Conservation (phyloP, 75 land plant genomes). For the Picea glauca region DNA sequence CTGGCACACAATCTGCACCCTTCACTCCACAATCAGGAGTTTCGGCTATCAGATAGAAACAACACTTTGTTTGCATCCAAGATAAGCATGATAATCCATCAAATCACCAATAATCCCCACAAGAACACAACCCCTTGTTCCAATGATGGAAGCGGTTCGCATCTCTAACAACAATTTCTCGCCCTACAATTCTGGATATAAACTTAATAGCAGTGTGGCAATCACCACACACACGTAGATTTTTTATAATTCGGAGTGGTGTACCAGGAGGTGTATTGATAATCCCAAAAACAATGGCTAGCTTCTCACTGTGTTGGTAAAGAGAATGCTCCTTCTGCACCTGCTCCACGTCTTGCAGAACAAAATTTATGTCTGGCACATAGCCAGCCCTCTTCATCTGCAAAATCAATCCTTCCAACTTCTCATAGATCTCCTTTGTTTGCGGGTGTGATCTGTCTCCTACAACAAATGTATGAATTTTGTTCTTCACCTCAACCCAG, state of each 20-base stretch:
- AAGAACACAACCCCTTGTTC: slow-evolving; percentile 23
- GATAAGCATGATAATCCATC: background rate
- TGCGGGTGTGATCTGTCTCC: slow-evolving; percentile 34
- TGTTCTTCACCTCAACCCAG: slow-evolving; percentile 21
- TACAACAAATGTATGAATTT: slow-evolving; percentile 52
- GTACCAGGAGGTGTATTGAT: slow-evolving; percentile 24
- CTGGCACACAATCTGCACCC: no score
- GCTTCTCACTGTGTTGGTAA: slow-evolving; percentile 24
- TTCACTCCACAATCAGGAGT: no score
- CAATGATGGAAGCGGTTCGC: slow-evolving; percentile 22
- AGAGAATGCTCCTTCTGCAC: slow-evolving; percentile 9
- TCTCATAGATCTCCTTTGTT: slow-evolving; percentile 8
- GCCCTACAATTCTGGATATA: slow-evolving; percentile 8
- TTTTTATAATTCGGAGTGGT: slow-evolving; percentile 19
- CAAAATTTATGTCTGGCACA: slow-evolving; percentile 14
- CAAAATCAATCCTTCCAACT: slow-evolving; percentile 11
- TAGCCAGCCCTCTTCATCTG: slow-evolving; percentile 16
- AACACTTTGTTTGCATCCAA: no score
- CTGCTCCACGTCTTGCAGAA: slow-evolving; percentile 11
- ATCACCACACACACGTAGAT: slow-evolving; percentile 20
- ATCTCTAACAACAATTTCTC: slow-evolving; percentile 25
- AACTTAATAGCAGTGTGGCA: slow-evolving; percentile 23
- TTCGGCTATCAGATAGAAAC: no score
- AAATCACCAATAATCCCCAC: slow-evolving; percentile 21
- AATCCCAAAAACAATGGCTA: slow-evolving; percentile 32